Evolutionary conservation across 129 eudicot species (phyloP).

Genomic region (Lactuca saligna): DNA sequence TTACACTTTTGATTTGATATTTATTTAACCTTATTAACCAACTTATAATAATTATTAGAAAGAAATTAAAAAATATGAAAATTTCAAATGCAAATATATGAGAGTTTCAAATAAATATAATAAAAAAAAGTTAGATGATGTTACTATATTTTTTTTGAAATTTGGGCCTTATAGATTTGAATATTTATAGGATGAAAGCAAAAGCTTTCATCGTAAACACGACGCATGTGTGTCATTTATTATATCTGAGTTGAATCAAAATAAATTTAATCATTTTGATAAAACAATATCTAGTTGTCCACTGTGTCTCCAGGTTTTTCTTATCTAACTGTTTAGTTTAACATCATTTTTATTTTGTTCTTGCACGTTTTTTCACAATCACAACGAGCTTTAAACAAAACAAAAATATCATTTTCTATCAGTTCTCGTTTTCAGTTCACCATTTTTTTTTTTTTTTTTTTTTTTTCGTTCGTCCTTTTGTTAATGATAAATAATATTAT

Average conservation of each 20-base stretch:
- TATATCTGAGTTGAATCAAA: neutral
- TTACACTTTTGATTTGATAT: too few species aligned
- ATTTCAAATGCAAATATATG: too few species aligned
- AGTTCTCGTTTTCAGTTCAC: neutral
- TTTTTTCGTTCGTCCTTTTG: too few species aligned
- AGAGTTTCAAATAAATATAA: too few species aligned
- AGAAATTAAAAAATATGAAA: too few species aligned
- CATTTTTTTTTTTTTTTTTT: too few species aligned
- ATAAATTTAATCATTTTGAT: neutral
- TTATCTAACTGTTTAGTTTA: neutral
- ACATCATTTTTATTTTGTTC: neutral
- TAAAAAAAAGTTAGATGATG: too few species aligned
- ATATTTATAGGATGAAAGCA: neutral
- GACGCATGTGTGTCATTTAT: neutral
- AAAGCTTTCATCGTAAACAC: constrained; percentile 3
- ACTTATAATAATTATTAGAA: too few species aligned
- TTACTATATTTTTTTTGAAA: too few species aligned
- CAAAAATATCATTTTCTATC: neutral
- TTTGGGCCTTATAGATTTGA: neutral
- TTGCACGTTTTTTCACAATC: neutral
- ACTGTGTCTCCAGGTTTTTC: neutral
- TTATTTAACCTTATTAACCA: too few species aligned
- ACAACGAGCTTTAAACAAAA: neutral
- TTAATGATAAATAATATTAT: too few species aligned
- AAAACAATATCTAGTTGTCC: too few species aligned